Evolutionary conservation across 2,329 filamentous ascomycete species (phyloP), one percentile per base, ranked within the genome.

Genomic region (Aspergillus ruber): DNA sequence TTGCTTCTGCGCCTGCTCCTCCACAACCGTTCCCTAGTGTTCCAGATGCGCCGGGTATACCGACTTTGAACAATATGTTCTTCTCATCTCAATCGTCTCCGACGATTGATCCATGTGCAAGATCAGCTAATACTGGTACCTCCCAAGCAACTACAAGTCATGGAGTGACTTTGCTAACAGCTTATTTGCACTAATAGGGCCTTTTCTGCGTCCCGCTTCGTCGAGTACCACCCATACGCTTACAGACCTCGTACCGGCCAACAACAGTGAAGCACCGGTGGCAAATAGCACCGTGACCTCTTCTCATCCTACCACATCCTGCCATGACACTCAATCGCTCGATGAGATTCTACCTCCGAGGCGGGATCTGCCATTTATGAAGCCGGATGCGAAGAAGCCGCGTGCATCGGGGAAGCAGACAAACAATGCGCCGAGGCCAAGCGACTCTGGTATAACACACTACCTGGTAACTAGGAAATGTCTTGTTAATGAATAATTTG

Each of bases 311-410:
- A 55, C 58, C 6, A 64, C 64, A 6, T 53, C 50, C 3, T 60
- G 54, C 17, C 60, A 60, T 38, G 61, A 65, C 13, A 42, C 55
- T 6, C 52, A 63, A 20, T 50, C 56, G n/a, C 55, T 70, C 4
- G 60, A 63, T 27, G 53, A 66, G 41, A 56, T 64, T 44, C 57
- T 74, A n/a, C 72, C 72, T 13, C 72, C 72, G 17, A 71, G 63
- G 50, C 53, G 72, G 50, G 59, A 67, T 13, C 60, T 74, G 0
- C 72, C 72, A 2, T 74, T 74, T 47, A 45, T 58, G 21, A 68
- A 60, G 46, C 57, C 58, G 17, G 53, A 46, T 13, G 33, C 52
- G 23, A 62, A 61, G 44, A 56, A 50, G 43, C 9, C 54, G 2
- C 50, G 33, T 10, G 49, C 41, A 27, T 25, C 36, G 18, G 18